Base-by-base conservation (phyloP, 2,329 filamentous ascomycete genomes). In the Fusarium tanahbumbuense region DNA sequence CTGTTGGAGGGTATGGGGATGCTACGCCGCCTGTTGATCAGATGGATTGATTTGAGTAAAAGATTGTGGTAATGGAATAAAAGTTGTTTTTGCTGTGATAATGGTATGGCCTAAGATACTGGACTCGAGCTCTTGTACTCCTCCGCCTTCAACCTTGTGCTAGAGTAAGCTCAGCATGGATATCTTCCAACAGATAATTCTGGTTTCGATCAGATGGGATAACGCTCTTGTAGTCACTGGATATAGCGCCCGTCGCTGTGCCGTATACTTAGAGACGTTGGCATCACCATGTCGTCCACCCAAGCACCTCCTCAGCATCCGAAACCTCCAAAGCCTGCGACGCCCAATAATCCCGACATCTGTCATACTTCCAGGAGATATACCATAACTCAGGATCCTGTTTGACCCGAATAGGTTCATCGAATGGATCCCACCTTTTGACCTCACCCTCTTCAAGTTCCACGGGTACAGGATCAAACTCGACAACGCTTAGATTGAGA, bases 1-100 rank as follows among this genome's bases (percentile, higher is more conserved):
- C 47, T 34, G 60, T 54, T 23, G 61, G 60, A 23, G 28, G 32
- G n/a, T 74, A 72, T 23, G 72, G 72, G 0, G 67, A 73, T 44
- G 71, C 72, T 9, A 71, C 73, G 56, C 77, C 77, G 55, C 77
- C 77, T 8, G 77, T 81, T 40, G 76, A 78, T 34, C 75, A 80
- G 73, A 78, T 80, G 76, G 76, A 78, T 42, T 78, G 30, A 37
- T 5, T 20, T 16, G 20, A 44, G 12, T 16, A 45, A 13, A 9
- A 6, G 4, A n/a, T 28, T 28, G 16, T 34, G 20, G 20, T 41
- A 20, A 41, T 27, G 25, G 41, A 20, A 37, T 41, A 52, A 52
- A 52, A 52, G n/a, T 41, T 27, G 23, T 12, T n/a, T 50, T 16
- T 23, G 9, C n/a, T 16, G 18, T 20, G 37, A 41, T 41, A 4